Evolutionary conservation across 2,329 filamentous ascomycete species (phyloP), one percentile per base, ranked within the genome.

Genomic region (Fusarium sterilihyphosum): DNA sequence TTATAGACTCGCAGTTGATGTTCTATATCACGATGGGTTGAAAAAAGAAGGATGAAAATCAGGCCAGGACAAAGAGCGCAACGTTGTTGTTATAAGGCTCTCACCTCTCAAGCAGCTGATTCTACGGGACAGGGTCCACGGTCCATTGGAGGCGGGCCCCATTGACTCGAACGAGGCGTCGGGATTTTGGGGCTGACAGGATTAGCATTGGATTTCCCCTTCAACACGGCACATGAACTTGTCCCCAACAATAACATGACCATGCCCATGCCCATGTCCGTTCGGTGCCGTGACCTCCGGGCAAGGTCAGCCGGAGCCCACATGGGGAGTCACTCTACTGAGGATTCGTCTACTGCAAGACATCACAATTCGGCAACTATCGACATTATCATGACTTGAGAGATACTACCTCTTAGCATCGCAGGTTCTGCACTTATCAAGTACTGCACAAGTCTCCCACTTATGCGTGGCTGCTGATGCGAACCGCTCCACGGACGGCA

Each of bases 301-400:
- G 43, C 54, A 43, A 67, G 75, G 76, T 78, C 76, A 78, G 76
- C 76, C 73, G 76, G 73, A 65, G 67, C 54, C 70, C 61, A 70
- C 73, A 73, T 65, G 52, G 59, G 71, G 71, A 56, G 65, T 61
- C 22, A 61, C 40, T 40, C 35, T 20, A 22, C 31, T 46, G 26
- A 49, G 41, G 43, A 61, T 41, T 61, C 33, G 54, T 60, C 58
- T 53, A 22, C 53, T 63, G 53, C 60, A 71, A 44, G 60, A 43
- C n/a, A 72, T 44, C 29, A 44, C 40, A 58, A 58, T 54, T 66
- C 49, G 68, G 65, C 41, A 70, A 70, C 64, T 73, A 64, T 70
- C 58, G 22, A 58, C 50, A 64, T 44, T 16, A 59, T 62, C 16
- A 49, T 66, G 65, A 70, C 73, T 61, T 67, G 24, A 41, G n/a